Conservation (phyloP, 495 filamentous ascomycete genomes). For the Hypoxylon cercidicola region DNA sequence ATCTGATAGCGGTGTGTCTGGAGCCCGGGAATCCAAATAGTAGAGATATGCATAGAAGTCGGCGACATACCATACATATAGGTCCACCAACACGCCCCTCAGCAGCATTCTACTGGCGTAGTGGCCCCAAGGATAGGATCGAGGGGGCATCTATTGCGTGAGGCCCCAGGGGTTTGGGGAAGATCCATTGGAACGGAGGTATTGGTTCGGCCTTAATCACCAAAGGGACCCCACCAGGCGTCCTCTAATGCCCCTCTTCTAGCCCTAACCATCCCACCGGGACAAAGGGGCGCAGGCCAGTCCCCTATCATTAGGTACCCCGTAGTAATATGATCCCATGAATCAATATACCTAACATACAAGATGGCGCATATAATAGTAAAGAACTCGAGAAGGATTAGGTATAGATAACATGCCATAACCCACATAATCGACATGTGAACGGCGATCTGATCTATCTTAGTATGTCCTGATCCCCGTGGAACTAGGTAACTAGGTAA, state of each 20-base stretch:
- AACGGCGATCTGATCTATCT: slow-evolving; percentile 20
- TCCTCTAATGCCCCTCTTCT: background rate
- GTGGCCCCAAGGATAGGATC: too few species aligned
- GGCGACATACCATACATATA: slow-evolving; percentile 6
- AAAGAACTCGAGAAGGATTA: background rate
- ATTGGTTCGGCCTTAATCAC: slow-evolving; percentile 12
- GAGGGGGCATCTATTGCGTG: too few species aligned
- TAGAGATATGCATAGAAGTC: slow-evolving; percentile 3
- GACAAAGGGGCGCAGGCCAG: slow-evolving; percentile 10
- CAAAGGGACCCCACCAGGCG: slow-evolving; percentile 7
- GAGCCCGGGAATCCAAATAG: too few species aligned
- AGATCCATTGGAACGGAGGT: slow-evolving; percentile 18
- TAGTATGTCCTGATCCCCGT: background rate
- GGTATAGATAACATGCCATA: background rate
- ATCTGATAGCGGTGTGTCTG: too few species aligned
- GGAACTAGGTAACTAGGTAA: too few species aligned
- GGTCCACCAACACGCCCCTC: background rate
- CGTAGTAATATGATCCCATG: background rate
- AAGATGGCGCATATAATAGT: too few species aligned
- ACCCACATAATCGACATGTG: slow-evolving; percentile 5
- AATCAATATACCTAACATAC: too few species aligned
- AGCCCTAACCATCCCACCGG: slow-evolving; percentile 25
- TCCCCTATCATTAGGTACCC: too few species aligned
- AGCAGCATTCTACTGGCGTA: too few species aligned
- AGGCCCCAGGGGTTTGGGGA: background rate